Base-by-base conservation (phyloP, 2,329 filamentous ascomycete genomes). In the Aspergillus fumigatiaffinis region DNA sequence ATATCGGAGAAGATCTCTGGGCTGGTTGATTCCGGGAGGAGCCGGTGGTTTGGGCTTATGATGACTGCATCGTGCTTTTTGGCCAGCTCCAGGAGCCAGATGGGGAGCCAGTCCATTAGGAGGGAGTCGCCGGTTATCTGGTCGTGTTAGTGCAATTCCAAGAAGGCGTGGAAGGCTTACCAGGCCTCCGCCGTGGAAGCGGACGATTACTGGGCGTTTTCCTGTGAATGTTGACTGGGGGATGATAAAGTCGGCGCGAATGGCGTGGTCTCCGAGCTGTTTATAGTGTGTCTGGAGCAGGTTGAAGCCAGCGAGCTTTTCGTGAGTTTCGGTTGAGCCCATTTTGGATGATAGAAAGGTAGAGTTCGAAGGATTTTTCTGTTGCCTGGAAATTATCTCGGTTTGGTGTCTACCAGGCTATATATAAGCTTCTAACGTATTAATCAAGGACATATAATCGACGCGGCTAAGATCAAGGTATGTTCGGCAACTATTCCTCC, bases 41-140 rank as follows among this genome's bases (percentile, higher is more conserved):
- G 75, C 8, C 80, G 80, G 68, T 84, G 80, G 65, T 81, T 78
- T 0, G 79, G 76, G 1, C 74, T 68, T 6, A 83, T 63, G 26
- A 79, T 69, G 48, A 83, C 75, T n/a, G 80, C 78, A 14, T 64
- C 65, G 51, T 76, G 71, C 26, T 66, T 60, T 1, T 71, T 67
- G 25, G 75, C 69, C 42, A 79, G 69, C 7, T 78, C 71, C 7
- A 80, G 63, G 7, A 75, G 66, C 73, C 74, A 75, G 25, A 60
- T 54, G 0, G 69, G 58, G 42, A 66, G 68, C 62, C 70, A 73
- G 9, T 67, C 66, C 26, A 65, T 57, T 41, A 51, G 60, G 7
- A 71, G 60, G 3, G 67, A 66, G 49, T 70, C 67, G 12, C 67
- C 69, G 8, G 63, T 70, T 57, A 77, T 70, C 68, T 69, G 28